phyloP scores from a whole-genome alignment of 2,329 filamentous ascomycete genomes.

The Diaporthe vexans region DNA sequence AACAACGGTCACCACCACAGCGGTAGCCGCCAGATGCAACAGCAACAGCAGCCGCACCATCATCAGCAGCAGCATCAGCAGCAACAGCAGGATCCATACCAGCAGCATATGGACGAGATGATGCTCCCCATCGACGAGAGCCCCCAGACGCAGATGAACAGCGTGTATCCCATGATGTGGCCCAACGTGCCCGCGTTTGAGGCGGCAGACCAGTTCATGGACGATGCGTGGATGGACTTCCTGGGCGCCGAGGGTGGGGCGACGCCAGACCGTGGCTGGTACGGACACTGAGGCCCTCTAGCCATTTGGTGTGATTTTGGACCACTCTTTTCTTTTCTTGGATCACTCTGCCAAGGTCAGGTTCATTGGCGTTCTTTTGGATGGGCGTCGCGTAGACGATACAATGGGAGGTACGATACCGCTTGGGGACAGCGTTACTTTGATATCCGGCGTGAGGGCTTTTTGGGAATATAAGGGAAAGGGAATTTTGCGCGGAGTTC shows the following conservation, averaged over 20 bases:
- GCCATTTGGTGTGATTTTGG: neutral
- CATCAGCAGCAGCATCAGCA: conserved; percentile 35
- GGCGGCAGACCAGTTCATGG: conserved; percentile 55
- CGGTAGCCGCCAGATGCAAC: conserved; percentile 33
- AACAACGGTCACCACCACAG: conserved; percentile 25
- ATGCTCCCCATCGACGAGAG: conserved; percentile 52
- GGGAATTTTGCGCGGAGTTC: conserved; percentile 14
- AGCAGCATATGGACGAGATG: conserved; percentile 43
- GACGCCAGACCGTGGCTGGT: conserved; percentile 40
- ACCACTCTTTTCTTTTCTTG: neutral
- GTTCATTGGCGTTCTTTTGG: conserved; percentile 5
- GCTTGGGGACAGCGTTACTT: conserved; percentile 27
- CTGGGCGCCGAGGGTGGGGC: conserved; percentile 43
- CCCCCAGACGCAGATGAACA: conserved; percentile 59
- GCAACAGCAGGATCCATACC: conserved; percentile 39
- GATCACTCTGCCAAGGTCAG: neutral
- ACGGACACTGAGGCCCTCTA: conserved; percentile 29
- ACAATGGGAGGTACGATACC: neutral
- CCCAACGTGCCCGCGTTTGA: conserved; percentile 56
- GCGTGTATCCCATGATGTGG: conserved; percentile 62
- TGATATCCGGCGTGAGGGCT: conserved; percentile 19
- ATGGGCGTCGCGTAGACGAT: conserved; percentile 11
- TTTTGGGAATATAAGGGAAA: neutral
- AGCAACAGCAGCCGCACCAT: conserved; percentile 40
- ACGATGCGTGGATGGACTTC: conserved; percentile 56